phyloP scores from a whole-genome alignment of 2,329 filamentous ascomycete genomes.

The Emydomyces testavorans region DNA sequence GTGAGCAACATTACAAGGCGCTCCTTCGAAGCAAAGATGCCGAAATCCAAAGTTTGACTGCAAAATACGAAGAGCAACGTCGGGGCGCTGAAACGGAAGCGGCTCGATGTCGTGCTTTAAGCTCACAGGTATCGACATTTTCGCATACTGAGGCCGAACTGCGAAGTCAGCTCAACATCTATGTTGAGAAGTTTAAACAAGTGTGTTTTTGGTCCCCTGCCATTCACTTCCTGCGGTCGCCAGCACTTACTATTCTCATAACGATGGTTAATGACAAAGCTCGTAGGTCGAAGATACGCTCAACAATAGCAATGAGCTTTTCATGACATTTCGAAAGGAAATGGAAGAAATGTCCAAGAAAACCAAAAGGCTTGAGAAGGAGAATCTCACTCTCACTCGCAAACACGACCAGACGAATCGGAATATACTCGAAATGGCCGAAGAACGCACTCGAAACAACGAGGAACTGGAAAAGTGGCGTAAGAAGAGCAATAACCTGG shows the following conservation, averaged over 20 bases:
- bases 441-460: conserved; percentile 69
- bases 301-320: conserved; percentile 96
- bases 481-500: conserved; percentile 80
- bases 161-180: conserved; percentile 89
- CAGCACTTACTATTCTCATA: conserved; percentile 2
- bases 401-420: conserved; percentile 89
- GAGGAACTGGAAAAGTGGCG: conserved; percentile 67
- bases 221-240: not conserved
- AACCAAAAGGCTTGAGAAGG: conserved; percentile 90
- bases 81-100: conserved; percentile 76
- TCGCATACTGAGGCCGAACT: conserved; percentile 92
- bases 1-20: conserved; percentile 87
- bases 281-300: conserved; percentile 91
- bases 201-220: conserved; percentile 41
- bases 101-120: conserved; percentile 69
- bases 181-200: conserved; percentile 99
- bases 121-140: conserved; percentile 84
- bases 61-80: conserved; percentile 78
- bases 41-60: conserved; percentile 84
- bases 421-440: conserved; percentile 94
- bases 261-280: conserved; percentile 9
- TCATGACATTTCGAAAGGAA: conserved; percentile 92
- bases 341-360: conserved; percentile 99
- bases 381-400: conserved; percentile 79
- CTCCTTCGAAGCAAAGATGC: conserved; percentile 88